Evolutionary conservation across 208 protist genomes (phyloP).

Genomic region (Vickermania ingenoplastis): DNA sequence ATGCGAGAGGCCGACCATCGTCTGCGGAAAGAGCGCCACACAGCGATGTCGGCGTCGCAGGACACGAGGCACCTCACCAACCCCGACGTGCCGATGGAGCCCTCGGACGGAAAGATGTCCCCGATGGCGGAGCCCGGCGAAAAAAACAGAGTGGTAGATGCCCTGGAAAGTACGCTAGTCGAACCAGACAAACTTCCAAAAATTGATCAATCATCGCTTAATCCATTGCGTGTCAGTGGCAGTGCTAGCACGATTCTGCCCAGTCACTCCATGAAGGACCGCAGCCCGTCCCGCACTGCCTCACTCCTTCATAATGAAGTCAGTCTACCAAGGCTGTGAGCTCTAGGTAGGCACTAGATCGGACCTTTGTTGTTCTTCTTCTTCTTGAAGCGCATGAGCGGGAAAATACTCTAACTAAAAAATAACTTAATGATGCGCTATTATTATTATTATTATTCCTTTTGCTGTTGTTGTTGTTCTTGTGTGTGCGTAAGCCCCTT

Average conservation of each 20-base stretch:
- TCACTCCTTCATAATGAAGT: neutral
- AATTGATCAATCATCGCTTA: neutral
- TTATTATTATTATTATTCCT: too few species aligned
- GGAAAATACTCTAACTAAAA: too few species aligned
- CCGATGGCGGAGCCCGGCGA: neutral
- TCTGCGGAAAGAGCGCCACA: neutral
- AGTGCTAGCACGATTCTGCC: neutral
- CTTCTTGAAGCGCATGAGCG: too few species aligned
- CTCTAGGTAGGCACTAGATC: too few species aligned
- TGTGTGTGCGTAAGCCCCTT: too few species aligned
- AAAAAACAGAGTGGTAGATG: neutral
- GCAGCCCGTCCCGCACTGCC: neutral
- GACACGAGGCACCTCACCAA: neutral
- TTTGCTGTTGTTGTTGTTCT: too few species aligned
- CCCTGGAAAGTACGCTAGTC: neutral
- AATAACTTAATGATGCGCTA: too few species aligned
- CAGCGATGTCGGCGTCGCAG: neutral
- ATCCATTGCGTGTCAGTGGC: neutral
- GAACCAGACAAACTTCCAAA: neutral
- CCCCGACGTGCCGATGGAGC: neutral
- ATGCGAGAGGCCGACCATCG: conserved; percentile 38
- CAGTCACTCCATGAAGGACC: neutral
- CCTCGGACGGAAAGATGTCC: neutral
- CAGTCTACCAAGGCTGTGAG: neutral
- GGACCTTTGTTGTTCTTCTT: too few species aligned